Percentiles rank a stretch among this genome's conserved stretches.
These are phyloP conservation scores for Claviceps pusilla DNA, from an alignment of 2,329 filamentous ascomycete genomes.

Conservation along the genomic window DNA sequence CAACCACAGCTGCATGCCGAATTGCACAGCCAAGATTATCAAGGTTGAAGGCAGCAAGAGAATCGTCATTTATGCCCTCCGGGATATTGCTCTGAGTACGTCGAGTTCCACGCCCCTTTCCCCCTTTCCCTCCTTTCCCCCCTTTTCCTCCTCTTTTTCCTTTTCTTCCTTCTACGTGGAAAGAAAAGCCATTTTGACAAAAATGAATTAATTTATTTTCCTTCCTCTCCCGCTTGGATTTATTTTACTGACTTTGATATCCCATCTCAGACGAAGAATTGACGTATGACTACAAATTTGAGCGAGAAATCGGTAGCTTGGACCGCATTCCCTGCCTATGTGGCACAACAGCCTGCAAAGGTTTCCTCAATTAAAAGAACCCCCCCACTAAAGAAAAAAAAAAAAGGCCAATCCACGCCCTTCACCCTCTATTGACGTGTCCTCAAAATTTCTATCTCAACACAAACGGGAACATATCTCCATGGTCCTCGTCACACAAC, in stretches of 20 bases:
- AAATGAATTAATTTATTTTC: not conserved
- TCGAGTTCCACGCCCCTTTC: constrained; percentile 11
- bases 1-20: constrained; percentile 95
- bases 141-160: no score
- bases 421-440: not conserved
- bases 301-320: constrained; percentile 84
- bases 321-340: constrained; percentile 96
- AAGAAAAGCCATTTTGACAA: not conserved
- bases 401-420: not conserved
- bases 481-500: not conserved
- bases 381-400: not conserved
- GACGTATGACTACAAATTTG: constrained; percentile 99
- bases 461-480: not conserved
- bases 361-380: constrained; percentile 75
- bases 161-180: not conserved
- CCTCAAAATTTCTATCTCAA: not conserved
- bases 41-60: constrained; percentile 95
- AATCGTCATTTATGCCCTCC: constrained; percentile 95
- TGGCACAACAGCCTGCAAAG: constrained; percentile 90
- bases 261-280: constrained; percentile 72
- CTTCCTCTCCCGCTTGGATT: not conserved
- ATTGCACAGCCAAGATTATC: constrained; percentile 98
- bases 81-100: constrained; percentile 90
- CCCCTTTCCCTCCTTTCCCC: not conserved
- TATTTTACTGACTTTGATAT: not conserved